Conservation (phyloP, 805 yeast species). For the Cyberlindnera subsufficiens region DNA sequence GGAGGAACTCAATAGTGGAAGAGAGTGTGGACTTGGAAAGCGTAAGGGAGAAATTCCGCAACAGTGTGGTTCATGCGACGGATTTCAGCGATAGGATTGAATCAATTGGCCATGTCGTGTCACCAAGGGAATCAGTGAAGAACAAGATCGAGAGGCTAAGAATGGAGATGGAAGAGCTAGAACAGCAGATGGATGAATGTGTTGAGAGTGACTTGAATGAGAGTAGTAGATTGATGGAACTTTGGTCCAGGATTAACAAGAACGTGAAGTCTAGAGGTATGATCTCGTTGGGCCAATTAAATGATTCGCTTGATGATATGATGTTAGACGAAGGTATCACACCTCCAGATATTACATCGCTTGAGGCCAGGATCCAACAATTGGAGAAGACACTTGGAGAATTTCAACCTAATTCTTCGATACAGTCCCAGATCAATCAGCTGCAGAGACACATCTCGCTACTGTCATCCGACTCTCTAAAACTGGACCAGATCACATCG, state of each 20-base stretch:
- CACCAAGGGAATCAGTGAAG: conserved; percentile 29
- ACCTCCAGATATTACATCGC: neutral
- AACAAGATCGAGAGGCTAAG: conserved; percentile 34
- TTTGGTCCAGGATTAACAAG: conserved; percentile 17
- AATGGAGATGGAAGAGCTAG: conserved; percentile 34
- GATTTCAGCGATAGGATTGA: conserved; percentile 19
- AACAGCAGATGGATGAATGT: conserved; percentile 10
- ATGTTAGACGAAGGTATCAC: neutral
- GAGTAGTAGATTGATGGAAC: conserved; percentile 13
- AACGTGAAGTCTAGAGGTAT: neutral
- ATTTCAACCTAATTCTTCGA: conserved; percentile 10
- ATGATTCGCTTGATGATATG: no score
- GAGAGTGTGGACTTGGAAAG: neutral
- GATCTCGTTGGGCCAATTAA: neutral
- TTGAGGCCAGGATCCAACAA: conserved; percentile 11
- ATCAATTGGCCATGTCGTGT: neutral
- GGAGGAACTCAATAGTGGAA: conserved; percentile 20
- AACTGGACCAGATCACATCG: conserved; percentile 15
- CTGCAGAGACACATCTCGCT: conserved; percentile 25
- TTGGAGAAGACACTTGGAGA: conserved; percentile 18
- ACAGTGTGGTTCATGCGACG: conserved; percentile 6
- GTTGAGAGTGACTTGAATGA: neutral
- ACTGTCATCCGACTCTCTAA: conserved; percentile 21
- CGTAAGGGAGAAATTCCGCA: neutral
- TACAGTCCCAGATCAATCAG: conserved; percentile 25